These are phyloP conservation scores for Entophlyctis helioformis DNA, from an alignment of 192 early-diverging fungal genomes.

Conservation along the genomic window DNA sequence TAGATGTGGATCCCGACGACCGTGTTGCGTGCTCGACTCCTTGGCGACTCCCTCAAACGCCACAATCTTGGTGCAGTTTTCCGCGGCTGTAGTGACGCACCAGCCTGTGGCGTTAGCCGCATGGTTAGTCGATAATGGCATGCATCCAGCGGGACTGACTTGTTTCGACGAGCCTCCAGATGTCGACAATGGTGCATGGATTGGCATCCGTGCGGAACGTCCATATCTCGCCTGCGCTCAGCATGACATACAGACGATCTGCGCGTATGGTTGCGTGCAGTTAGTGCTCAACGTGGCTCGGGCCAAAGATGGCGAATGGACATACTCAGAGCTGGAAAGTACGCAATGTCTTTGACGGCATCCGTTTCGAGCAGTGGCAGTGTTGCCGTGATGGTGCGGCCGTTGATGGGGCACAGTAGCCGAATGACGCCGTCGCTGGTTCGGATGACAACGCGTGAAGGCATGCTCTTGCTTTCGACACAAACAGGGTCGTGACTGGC, in stretches of 20 bases:
- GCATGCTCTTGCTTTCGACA: neutral
- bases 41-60: constrained; percentile 16
- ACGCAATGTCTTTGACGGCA: constrained; percentile 15
- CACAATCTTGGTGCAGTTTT: constrained; percentile 21
- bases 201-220: constrained; percentile 24
- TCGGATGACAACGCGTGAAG: constrained; percentile 21
- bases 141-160: neutral
- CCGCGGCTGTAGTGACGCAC: constrained; percentile 7
- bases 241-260: constrained; percentile 36
- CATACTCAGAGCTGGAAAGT: constrained; percentile 4
- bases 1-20: too few relatives aligned
- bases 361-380: constrained; percentile 40
- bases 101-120: too few relatives aligned
- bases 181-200: constrained; percentile 36
- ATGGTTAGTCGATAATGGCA: neutral
- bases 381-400: constrained; percentile 32
- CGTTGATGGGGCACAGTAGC: constrained; percentile 24
- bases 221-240: constrained; percentile 37
- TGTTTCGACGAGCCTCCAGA: constrained; percentile 20
- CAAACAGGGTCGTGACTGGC: neutral
- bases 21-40: too few relatives aligned
- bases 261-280: neutral
- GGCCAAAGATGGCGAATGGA: neutral
- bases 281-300: too few relatives aligned
- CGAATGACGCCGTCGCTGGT: constrained; percentile 37